A percentile compares a stretch with the other conserved stretches of the same genome.
Evolutionary conservation across 73 alveolate species (phyloP).

Genomic region (Effrenium voratum): DNA sequence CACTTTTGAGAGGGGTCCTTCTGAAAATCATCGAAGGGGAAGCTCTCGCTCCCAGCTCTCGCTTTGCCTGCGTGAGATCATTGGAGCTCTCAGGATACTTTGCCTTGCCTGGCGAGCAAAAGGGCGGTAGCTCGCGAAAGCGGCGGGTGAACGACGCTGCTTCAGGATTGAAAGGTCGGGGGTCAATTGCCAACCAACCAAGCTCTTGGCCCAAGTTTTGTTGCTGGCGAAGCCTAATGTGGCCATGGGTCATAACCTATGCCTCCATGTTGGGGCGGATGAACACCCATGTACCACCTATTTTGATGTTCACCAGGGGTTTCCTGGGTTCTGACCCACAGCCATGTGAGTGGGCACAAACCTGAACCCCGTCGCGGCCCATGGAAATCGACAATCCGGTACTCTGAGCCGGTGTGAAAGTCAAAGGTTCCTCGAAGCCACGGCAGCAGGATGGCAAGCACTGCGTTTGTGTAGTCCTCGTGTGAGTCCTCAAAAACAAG

Average conservation of each 20-base stretch:
- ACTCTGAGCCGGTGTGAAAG: too few relatives aligned
- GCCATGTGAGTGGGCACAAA: too few relatives aligned
- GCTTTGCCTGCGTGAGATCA: constrained; percentile 51
- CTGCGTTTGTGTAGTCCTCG: too few relatives aligned
- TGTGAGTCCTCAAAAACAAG: too few relatives aligned
- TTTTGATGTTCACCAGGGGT: too few relatives aligned
- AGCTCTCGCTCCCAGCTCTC: not conserved
- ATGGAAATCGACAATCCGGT: too few relatives aligned
- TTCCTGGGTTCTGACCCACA: too few relatives aligned
- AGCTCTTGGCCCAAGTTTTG: not conserved
- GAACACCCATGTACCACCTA: not conserved
- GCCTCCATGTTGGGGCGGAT: not conserved
- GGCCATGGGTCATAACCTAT: not conserved
- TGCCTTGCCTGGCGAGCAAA: constrained; percentile 13
- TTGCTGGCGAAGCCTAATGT: not conserved
- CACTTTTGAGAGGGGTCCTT: not conserved
- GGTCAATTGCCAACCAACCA: not conserved
- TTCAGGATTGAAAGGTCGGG: not conserved
- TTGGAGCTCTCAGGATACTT: constrained; percentile 55
- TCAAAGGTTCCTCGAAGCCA: too few relatives aligned
- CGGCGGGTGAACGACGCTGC: too few relatives aligned
- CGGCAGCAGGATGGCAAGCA: too few relatives aligned
- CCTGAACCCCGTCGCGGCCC: too few relatives aligned
- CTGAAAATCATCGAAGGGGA: not conserved
- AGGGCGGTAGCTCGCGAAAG: not conserved